phyloP scores from a whole-genome alignment of 257 asterid genomes.

The Eustoma russellianum region DNA sequence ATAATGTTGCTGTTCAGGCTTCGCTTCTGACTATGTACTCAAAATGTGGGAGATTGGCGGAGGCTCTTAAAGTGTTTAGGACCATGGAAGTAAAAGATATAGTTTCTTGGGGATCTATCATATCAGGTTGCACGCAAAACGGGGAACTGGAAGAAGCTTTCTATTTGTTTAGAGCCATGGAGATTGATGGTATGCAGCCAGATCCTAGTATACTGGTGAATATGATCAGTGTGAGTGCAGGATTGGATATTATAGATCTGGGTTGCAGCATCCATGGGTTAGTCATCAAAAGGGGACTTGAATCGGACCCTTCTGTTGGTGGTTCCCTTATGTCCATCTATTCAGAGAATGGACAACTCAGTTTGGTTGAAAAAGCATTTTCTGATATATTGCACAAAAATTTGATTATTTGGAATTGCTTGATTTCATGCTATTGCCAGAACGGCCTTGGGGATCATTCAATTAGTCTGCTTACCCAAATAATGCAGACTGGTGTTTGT shows the following conservation, averaged over 20 bases:
- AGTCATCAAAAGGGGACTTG: conserved; percentile 49
- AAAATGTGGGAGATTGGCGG: conserved; percentile 41
- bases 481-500: conserved; percentile 39
- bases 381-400: conserved; percentile 37
- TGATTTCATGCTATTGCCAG: conserved; percentile 56
- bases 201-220: conserved; percentile 49
- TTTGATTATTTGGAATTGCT: conserved; percentile 72
- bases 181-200: conserved; percentile 34
- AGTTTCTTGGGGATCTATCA: conserved; percentile 84
- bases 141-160: conserved; percentile 39
- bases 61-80: conserved; percentile 38
- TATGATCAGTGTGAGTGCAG: conserved; percentile 38
- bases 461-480: conserved; percentile 46
- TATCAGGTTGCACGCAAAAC: conserved; percentile 50
- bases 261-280: conserved; percentile 55
- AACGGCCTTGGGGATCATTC: conserved; percentile 49
- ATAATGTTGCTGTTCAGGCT: conserved; percentile 46
- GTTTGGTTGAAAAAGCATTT: conserved; percentile 39
- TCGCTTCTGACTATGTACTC: conserved; percentile 78
- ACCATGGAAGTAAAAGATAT: conserved; percentile 56
- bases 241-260: conserved; percentile 19
- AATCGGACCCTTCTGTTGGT: conserved; percentile 46
- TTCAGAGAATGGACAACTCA: conserved; percentile 45
- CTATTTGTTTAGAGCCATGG: conserved; percentile 44
- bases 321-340: conserved; percentile 57